Evolutionary conservation across 164 flowering plant genomes (phyloP).

Genomic region (Vitis labrusca): DNA sequence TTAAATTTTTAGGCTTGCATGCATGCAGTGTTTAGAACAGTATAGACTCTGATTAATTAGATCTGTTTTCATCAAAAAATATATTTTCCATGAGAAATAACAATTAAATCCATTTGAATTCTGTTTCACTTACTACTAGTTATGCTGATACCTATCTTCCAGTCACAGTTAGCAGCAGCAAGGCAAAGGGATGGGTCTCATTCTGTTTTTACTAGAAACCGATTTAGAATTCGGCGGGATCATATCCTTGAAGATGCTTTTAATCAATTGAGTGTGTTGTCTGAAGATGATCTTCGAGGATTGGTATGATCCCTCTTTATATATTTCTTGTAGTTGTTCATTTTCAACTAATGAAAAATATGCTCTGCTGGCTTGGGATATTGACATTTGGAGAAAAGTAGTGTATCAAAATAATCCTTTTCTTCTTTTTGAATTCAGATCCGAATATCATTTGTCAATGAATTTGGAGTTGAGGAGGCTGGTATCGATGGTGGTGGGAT

Average conservation of each 20-base stretch:
- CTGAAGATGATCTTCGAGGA: slow-evolving; percentile 90
- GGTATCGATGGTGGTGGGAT: slow-evolving; percentile 99
- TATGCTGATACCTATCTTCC: slow-evolving; percentile 17
- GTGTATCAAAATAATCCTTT: not conserved
- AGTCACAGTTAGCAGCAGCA: slow-evolving; percentile 77
- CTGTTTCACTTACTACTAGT: not conserved
- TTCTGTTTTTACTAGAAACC: slow-evolving; percentile 57
- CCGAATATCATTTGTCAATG: slow-evolving; percentile 90
- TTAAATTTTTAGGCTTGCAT: not conserved
- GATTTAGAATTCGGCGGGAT: slow-evolving; percentile 85
- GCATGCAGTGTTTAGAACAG: not conserved
- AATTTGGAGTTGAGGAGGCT: slow-evolving; percentile 98
- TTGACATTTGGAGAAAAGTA: not conserved
- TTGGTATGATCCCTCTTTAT: slow-evolving; percentile 38
- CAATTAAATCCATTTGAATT: not conserved
- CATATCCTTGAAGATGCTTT: slow-evolving; percentile 94
- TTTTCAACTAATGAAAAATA: not conserved
- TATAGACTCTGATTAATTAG: not conserved
- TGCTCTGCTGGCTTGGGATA: not conserved
- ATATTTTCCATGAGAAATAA: not conserved
- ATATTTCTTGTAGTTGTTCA: not conserved
- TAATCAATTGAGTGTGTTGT: slow-evolving; percentile 70
- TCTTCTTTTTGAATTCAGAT: slow-evolving; percentile 43
- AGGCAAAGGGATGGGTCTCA: slow-evolving; percentile 63
- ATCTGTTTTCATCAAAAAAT: not conserved